Evolutionary conservation across 106 monocot genomes (phyloP).

Genomic region (Agapanthus africanus): DNA sequence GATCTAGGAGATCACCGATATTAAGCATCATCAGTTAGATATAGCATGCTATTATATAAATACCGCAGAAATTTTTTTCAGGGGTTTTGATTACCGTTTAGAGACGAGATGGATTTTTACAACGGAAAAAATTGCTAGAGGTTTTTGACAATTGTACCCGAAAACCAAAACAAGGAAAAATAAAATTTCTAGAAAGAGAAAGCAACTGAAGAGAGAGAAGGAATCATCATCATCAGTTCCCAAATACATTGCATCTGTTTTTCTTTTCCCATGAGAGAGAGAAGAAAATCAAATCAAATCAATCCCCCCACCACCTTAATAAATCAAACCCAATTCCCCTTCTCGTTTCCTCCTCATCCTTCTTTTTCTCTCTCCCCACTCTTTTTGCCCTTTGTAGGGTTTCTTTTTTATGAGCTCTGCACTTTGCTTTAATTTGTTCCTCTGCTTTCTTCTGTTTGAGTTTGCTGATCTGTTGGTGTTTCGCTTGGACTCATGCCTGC

Average conservation of each 20-base stretch:
- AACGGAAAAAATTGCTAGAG: too few species aligned
- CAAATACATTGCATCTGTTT: slow-evolving; percentile 1
- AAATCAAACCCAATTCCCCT: background rate
- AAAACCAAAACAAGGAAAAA: too few species aligned
- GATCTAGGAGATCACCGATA: too few species aligned
- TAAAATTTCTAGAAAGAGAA: too few species aligned
- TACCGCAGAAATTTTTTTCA: too few species aligned
- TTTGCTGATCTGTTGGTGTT: background rate
- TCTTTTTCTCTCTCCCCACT: too few species aligned
- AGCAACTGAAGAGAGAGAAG: background rate
- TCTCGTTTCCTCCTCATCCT: background rate
- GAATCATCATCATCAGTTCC: background rate
- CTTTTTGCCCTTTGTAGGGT: slow-evolving; percentile 10
- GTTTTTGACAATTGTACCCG: too few species aligned
- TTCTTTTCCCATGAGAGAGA: background rate
- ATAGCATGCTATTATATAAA: too few species aligned
- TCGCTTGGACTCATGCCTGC: background rate
- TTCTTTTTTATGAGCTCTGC: background rate
- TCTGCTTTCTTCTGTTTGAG: background rate
- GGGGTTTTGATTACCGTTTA: too few species aligned
- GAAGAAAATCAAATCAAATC: background rate
- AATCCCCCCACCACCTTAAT: background rate
- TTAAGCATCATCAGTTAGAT: too few species aligned
- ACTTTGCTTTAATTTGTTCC: background rate
- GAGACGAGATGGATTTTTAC: too few species aligned